Base-by-base conservation (phyloP, 2,329 filamentous ascomycete species). In the Helicocarpus griseus region DNA sequence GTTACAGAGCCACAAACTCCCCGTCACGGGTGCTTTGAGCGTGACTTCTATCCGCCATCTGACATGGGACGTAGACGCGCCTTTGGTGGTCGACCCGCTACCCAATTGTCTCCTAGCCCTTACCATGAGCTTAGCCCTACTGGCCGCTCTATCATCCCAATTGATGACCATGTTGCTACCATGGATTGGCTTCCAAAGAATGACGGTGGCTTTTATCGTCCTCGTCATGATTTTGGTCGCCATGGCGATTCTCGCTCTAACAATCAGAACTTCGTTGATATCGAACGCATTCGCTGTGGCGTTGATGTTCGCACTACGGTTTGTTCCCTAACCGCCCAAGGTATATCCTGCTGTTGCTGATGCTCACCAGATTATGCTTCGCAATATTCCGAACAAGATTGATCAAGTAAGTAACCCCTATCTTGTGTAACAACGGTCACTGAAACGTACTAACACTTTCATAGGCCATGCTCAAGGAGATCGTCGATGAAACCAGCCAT, bases 331-430 rank as follows among this genome's bases (percentile, higher is more conserved):
- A 35, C n/a, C 49, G 9, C 29, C 40, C 39, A 11, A 24, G 28
- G 21, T 17, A 24, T 28, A 52, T 52, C 29, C n/a, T 17, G 13
- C 54, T 45, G 44, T 19, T 45, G 39, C 53, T 55, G 44, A 58
- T 24, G 21, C 55, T 19, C 49, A 40, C 52, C 53, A 89, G 85
- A 87, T 97, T 57, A 96, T 97, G 91, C 70, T 96, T 29, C 84
- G 91, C 36, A 96, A 97, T 65, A 91, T 96, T 43, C 91, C 91
- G 1, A 95, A 95, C 71, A 89, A 90, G 61, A 83, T 95, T 51
- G 81, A 89, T 60, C 82, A 74, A 63, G 72, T 74, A 66, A n/a
- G n/a, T n/a, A n/a, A n/a, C n/a, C n/a, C n/a, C n/a, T n/a, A n/a
- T n/a, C n/a, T n/a, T n/a, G n/a, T n/a, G n/a, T n/a, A n/a, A n/a